These are phyloP conservation scores for Rhizopus sp. DNA, from an alignment of 371 early-diverging fungal genomes.

Conservation along the genomic window DNA sequence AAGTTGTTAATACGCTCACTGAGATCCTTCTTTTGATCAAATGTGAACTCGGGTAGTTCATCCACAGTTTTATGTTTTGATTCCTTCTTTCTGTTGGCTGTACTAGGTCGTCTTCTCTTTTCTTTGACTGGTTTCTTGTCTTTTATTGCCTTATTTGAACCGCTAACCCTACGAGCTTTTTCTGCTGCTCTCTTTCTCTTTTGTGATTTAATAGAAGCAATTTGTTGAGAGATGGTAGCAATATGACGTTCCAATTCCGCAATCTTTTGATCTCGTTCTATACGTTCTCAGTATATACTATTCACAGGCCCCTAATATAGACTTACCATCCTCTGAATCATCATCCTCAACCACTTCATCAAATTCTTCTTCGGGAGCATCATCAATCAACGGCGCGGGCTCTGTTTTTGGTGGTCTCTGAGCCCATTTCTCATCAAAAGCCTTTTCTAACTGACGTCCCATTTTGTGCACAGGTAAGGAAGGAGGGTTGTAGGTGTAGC, in stretches of 20 bases:
- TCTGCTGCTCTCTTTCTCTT: constrained; percentile 58
- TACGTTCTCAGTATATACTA: background rate
- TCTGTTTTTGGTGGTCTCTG: constrained; percentile 53
- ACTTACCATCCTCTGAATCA: constrained; percentile 44
- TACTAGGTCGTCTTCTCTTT: constrained; percentile 23
- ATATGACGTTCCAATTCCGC: constrained; percentile 68
- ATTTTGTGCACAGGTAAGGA: constrained; percentile 87
- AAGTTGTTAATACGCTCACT: constrained; percentile 82
- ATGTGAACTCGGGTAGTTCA: constrained; percentile 66
- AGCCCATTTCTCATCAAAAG: constrained; percentile 88
- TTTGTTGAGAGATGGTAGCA: constrained; percentile 62
- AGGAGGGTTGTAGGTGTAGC: constrained; percentile 91
- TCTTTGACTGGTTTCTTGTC: constrained; percentile 30
- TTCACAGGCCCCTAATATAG: constrained; percentile 15
- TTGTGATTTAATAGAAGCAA: constrained; percentile 62
- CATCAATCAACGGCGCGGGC: constrained; percentile 16
- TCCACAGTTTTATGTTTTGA: constrained; percentile 14
- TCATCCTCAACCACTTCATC: constrained; percentile 27
- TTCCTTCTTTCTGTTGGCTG: constrained; percentile 18
- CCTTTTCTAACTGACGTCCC: constrained; percentile 76
- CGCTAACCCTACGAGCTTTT: constrained; percentile 24
- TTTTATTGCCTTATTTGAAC: constrained; percentile 13
- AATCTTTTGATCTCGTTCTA: constrained; percentile 56
- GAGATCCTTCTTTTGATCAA: constrained; percentile 90
- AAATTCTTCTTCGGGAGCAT: constrained; percentile 11